A percentile compares a stretch with the other conserved stretches of the same genome.
Conservation (phyloP, 2,329 filamentous ascomycete species). For the Elsinoe ampelina region DNA sequence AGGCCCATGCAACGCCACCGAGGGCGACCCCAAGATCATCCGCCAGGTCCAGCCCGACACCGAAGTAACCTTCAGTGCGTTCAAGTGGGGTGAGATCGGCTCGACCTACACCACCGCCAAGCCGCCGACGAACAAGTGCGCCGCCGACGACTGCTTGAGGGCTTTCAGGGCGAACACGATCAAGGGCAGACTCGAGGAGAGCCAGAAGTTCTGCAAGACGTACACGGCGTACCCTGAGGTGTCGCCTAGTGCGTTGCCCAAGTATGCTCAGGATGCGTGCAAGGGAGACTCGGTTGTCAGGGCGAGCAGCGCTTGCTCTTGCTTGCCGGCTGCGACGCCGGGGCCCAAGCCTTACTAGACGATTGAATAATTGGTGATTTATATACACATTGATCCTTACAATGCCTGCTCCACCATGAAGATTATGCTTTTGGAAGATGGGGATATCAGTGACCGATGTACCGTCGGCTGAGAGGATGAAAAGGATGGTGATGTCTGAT, state of each 20-base stretch:
- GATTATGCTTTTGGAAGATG: too few relatives aligned
- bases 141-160: background rate
- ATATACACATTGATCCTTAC: too few relatives aligned
- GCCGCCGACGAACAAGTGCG: background rate
- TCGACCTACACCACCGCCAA: background rate
- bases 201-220: background rate
- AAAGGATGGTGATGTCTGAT: too few relatives aligned
- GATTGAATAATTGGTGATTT: too few relatives aligned
- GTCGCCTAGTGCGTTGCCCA: background rate
- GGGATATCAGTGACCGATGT: too few relatives aligned
- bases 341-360: background rate
- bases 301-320: background rate
- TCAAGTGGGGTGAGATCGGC: slow-evolving; percentile 22
- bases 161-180: background rate
- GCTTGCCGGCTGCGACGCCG: background rate
- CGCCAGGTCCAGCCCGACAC: slow-evolving; percentile 17
- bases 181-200: background rate
- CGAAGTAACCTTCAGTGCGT: slow-evolving; percentile 19
- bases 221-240: background rate
- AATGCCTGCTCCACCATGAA: too few relatives aligned
- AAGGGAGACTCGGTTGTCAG: background rate
- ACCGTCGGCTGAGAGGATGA: too few relatives aligned
- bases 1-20: slow-evolving; percentile 19
- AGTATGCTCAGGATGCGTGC: background rate
- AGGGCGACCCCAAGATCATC: slow-evolving; percentile 18